A percentile compares a stretch with the other conserved stretches of the same genome.
Conservation (phyloP, 2,329 filamentous ascomycete genomes). For the Aspergillus brunneoviolaceus region DNA sequence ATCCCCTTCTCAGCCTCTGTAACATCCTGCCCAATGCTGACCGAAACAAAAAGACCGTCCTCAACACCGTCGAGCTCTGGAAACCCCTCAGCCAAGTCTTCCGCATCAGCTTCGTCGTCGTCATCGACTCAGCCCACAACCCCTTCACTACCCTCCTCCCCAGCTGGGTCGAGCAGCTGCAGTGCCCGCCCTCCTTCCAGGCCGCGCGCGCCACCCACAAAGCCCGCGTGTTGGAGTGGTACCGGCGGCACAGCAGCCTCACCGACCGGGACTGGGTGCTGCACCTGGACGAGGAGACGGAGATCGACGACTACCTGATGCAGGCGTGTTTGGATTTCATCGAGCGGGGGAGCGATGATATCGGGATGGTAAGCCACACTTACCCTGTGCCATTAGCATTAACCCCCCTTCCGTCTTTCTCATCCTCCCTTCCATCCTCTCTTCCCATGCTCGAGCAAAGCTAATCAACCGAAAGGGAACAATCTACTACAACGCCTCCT, state of each 20-base stretch:
- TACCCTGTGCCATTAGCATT: not conserved
- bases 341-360: constrained; percentile 11
- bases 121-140: not conserved
- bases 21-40: not conserved
- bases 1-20: not conserved
- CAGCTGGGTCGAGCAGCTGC: not conserved
- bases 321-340: constrained; percentile 14
- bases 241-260: constrained; percentile 9
- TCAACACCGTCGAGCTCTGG: not conserved
- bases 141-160: not conserved
- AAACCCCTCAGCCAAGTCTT: not conserved
- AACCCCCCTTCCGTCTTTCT: too few species aligned
- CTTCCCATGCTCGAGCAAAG: too few species aligned
- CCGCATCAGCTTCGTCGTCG: not conserved
- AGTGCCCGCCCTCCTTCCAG: not conserved
- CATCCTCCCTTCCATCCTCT: too few species aligned
- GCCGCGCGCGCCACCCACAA: constrained; percentile 2
- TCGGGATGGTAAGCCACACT: constrained; percentile 10
- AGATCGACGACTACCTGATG: constrained; percentile 14
- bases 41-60: not conserved
- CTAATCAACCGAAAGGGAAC: not conserved
- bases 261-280: constrained; percentile 14
- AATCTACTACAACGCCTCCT: constrained; percentile 13
- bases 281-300: constrained; percentile 17
- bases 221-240: constrained; percentile 13